Evolutionary conservation across 2,329 filamentous ascomycete genomes (phyloP).

Genomic region (Byssochlamys sp.): DNA sequence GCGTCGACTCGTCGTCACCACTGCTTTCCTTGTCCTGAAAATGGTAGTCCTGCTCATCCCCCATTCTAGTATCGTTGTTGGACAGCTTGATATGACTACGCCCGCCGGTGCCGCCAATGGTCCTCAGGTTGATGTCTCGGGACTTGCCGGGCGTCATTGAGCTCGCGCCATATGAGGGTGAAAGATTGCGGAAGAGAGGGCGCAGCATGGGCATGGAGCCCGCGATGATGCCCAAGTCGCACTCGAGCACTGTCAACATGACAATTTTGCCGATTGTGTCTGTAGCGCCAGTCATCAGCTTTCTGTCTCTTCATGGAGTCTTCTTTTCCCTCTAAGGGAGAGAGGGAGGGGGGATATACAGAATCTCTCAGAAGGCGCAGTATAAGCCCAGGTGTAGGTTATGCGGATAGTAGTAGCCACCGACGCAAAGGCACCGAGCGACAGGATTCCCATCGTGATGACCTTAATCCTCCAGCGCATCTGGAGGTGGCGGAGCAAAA

Average conservation of each 20-base stretch:
- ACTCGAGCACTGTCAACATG: not conserved
- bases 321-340: not conserved
- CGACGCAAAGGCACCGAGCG: not conserved
- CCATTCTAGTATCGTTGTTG: not conserved
- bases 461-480: not conserved
- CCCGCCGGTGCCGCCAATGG: not conserved
- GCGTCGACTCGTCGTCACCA: not conserved
- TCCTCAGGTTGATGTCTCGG: not conserved
- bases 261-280: not conserved
- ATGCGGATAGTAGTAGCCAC: not conserved
- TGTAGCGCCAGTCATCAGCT: not conserved
- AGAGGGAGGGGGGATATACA: not conserved
- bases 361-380: not conserved
- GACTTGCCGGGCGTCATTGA: not conserved
- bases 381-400: not conserved
- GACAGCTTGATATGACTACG: not conserved
- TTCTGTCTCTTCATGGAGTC: not conserved
- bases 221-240: not conserved
- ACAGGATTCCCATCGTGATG: not conserved
- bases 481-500: not conserved
- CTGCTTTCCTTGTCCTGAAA: not conserved
- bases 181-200: not conserved
- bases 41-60: not conserved
- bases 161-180: not conserved
- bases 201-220: not conserved